phyloP scores from a whole-genome alignment of 441 rosid species.

The Viola pubescens region DNA sequence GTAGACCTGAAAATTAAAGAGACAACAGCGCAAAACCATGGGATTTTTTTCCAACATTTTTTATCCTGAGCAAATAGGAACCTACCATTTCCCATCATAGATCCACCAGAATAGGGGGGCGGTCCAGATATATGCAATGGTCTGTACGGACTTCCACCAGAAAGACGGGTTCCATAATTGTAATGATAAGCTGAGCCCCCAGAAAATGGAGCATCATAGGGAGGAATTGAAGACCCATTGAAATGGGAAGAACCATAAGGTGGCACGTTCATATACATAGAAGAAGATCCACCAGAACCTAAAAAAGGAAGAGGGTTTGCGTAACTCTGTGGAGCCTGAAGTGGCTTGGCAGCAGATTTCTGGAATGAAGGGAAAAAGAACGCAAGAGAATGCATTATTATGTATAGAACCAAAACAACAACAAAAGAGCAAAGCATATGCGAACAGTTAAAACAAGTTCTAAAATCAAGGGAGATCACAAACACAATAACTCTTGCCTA shows the following conservation, averaged over 20 bases:
- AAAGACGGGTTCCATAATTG: constrained; percentile 60
- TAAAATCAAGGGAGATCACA: background rate
- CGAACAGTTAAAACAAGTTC: background rate
- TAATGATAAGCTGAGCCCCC: constrained; percentile 94
- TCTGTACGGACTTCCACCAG: constrained; percentile 81
- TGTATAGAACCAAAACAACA: background rate
- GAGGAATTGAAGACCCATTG: constrained; percentile 78
- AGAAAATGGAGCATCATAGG: constrained; percentile 76
- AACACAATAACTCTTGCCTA: background rate
- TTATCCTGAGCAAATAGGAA: background rate
- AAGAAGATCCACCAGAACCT: constrained; percentile 72
- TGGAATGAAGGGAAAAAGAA: constrained; percentile 16
- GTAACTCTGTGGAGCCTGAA: constrained; percentile 58
- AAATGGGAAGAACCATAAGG: constrained; percentile 79
- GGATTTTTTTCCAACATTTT: no score
- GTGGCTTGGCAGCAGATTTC: constrained; percentile 80
- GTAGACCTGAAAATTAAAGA: background rate
- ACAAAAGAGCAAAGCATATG: background rate
- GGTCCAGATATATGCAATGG: constrained; percentile 83
- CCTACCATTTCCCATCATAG: constrained; percentile 87
- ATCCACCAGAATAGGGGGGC: constrained; percentile 75
- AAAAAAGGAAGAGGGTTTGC: constrained; percentile 66
- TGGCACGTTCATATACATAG: constrained; percentile 78
- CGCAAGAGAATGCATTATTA: background rate
- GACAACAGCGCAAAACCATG: background rate